Evolutionary conservation across 192 early-diverging fungal genomes (phyloP), one percentile per base, ranked within the genome.

Genomic region (Mortierella antarctica): DNA sequence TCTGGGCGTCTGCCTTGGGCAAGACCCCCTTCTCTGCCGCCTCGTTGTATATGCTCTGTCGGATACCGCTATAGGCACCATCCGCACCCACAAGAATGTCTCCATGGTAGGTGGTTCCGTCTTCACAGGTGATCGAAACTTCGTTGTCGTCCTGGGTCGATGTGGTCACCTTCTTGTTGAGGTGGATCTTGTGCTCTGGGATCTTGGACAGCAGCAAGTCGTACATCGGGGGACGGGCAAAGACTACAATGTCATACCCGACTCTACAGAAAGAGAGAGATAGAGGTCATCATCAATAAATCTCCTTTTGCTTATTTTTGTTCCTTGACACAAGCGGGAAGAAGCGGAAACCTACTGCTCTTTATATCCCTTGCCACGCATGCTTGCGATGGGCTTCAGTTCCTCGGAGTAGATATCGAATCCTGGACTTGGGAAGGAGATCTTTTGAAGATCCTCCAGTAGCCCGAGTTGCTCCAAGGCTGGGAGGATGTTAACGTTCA

Each of bases 61-160:
- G 70, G 10, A 72, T 53, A 10, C 18, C 47, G 7, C 58, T 62
- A 52, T 63, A 62, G 46, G 60, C 61, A n/a, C 70, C 70, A n/a
- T 72, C 70, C 15, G 61, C 70, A 7, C 60, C 70, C 4, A 71
- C 61, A 23, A 72, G 70, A 7, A 72, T 63, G 23, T 72, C 70
- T 14, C 70, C 70, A 12, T 49, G 52, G 8, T 45, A 17, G 10
- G 61, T 63, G 0, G 60, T 49, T 6, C 58, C 44, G 23, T 72
- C 70, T 2, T 48, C n/a, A 23, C 60, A 64, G 10, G 59, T 60
- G 8, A 57, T 45, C 61, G 60, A 49, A 15, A 64, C 70, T 7
- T 55, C 20, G 0, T 57, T 18, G 9, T 42, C 8, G 52, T 72
- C 60, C 51, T 72, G 61, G 11, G 23, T 18, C 8, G 64, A 5